A percentile compares a stretch with the other conserved stretches of the same genome.
Evolutionary conservation across 345 rosid genomes (phyloP).

Genomic region (Psidium guajava): DNA sequence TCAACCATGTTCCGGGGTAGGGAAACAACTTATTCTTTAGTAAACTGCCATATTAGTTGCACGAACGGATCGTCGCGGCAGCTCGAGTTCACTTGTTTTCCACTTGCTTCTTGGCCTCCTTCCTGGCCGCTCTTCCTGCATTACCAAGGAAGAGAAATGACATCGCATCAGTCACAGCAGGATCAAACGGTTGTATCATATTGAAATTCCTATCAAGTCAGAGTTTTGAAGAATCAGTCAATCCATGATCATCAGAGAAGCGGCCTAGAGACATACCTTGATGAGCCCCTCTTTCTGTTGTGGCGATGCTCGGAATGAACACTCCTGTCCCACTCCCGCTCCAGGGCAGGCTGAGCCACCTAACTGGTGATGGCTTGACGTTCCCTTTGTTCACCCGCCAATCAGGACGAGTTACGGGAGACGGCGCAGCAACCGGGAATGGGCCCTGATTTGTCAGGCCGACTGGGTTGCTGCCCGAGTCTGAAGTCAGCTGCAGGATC

Average conservation of each 20-base stretch:
- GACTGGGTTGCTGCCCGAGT: conserved; percentile 13
- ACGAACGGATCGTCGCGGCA: fast-evolving
- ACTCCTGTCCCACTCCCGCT: conserved; percentile 42
- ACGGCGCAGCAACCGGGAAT: background rate
- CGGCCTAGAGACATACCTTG: conserved; percentile 5
- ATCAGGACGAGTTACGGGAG: background rate
- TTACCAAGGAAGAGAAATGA: background rate
- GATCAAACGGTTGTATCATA: background rate
- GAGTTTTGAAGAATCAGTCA: background rate
- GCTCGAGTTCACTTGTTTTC: background rate
- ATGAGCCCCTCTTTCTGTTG: conserved; percentile 2
- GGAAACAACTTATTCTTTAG: background rate
- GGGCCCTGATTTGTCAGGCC: background rate
- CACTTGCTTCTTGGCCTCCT: background rate
- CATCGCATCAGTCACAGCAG: background rate
- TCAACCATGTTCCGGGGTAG: background rate
- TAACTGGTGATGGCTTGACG: conserved; percentile 3
- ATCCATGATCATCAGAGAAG: background rate
- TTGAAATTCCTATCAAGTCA: background rate
- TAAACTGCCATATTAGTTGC: background rate
- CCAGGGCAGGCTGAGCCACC: conserved; percentile 18
- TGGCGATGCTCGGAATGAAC: conserved; percentile 29
- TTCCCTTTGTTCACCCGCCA: background rate
- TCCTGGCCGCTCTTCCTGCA: background rate
- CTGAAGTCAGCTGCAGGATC: conserved; percentile 33